These are phyloP conservation scores for Alternaria angustiovoidea DNA, from an alignment of 2,329 filamentous ascomycete species.

Conservation along the genomic window DNA sequence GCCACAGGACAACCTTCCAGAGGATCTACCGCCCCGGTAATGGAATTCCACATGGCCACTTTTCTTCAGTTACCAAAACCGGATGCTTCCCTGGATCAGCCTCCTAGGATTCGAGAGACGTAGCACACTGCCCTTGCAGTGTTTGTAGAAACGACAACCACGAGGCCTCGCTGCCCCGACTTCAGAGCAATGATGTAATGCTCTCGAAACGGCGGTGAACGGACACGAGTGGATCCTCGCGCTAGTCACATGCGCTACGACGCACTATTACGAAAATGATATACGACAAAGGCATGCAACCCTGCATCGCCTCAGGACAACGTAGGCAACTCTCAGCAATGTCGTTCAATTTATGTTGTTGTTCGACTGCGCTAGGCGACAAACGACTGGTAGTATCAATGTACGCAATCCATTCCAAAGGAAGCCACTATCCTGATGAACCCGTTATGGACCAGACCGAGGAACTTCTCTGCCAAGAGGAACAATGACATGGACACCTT, in stretches of 20 bases:
- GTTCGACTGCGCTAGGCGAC: conserved; percentile 31
- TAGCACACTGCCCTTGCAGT: conserved; percentile 34
- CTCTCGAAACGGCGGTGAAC: conserved; percentile 38
- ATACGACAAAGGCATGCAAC: conserved; percentile 19
- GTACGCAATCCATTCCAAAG: conserved; percentile 9
- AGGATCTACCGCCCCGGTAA: conserved; percentile 24
- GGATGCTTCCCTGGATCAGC: conserved; percentile 14
- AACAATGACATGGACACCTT: conserved; percentile 1
- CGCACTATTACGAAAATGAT: conserved; percentile 27
- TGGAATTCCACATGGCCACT: conserved; percentile 31
- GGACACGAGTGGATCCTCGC: conserved; percentile 30
- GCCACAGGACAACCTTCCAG: conserved; percentile 29
- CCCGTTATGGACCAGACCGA: neutral
- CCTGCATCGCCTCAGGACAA: conserved; percentile 28
- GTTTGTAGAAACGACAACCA: conserved; percentile 40
- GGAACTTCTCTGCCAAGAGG: neutral
- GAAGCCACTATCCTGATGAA: neutral
- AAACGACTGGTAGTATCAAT: conserved; percentile 22
- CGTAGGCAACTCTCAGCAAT: conserved; percentile 33
- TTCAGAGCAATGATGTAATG: conserved; percentile 38
- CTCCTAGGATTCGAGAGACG: conserved; percentile 19
- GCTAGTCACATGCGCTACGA: conserved; percentile 28
- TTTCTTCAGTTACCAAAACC: conserved; percentile 28
- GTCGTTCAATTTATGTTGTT: conserved; percentile 40
- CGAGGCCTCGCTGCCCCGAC: conserved; percentile 32